Conservation (phyloP, 768 basidiomycete species). For the Imleria badia region DNA sequence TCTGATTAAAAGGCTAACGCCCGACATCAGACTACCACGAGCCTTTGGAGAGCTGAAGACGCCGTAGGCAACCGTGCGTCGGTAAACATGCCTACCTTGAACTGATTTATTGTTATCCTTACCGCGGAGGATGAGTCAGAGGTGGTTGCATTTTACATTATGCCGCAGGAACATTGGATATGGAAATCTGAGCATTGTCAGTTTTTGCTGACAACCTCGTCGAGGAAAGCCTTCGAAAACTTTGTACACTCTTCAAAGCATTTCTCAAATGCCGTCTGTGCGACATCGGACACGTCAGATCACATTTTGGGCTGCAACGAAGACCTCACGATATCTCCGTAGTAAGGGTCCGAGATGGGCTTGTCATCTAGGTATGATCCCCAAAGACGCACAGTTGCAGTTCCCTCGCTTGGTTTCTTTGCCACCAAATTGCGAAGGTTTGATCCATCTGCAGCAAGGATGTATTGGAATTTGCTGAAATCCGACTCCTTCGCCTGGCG, state of each 20-base stretch:
- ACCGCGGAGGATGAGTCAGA: background rate
- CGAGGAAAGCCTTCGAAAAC: slow-evolving; percentile 79
- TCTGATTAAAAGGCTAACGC: slow-evolving; percentile 4
- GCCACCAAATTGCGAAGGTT: slow-evolving; percentile 66
- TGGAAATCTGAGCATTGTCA: slow-evolving; percentile 2
- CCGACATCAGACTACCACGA: slow-evolving; percentile 73
- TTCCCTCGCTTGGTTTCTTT: slow-evolving; percentile 50
- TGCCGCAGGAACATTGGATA: background rate
- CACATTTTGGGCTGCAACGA: background rate
- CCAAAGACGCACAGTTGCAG: slow-evolving; percentile 73
- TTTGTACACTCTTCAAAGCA: slow-evolving; percentile 75
- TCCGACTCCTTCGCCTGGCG: slow-evolving; percentile 66
- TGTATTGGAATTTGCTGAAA: slow-evolving; percentile 76
- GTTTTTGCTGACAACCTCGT: slow-evolving; percentile 48
- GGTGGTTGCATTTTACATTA: slow-evolving; percentile 10
- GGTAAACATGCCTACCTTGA: slow-evolving; percentile 82
- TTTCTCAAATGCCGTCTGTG: slow-evolving; percentile 68
- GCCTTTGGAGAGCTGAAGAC: slow-evolving; percentile 89
- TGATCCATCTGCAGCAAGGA: slow-evolving; percentile 79
- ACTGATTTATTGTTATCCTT: slow-evolving; percentile 22
- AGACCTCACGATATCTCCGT: slow-evolving; percentile 58
- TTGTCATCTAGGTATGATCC: slow-evolving; percentile 71
- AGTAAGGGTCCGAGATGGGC: slow-evolving; percentile 85
- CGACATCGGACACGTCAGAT: background rate
- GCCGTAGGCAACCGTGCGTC: slow-evolving; percentile 77